Percentiles rank a stretch among this genome's conserved stretches.
phyloP scores from a whole-genome alignment of 805 yeast genomes.

The Candida silvatica region DNA sequence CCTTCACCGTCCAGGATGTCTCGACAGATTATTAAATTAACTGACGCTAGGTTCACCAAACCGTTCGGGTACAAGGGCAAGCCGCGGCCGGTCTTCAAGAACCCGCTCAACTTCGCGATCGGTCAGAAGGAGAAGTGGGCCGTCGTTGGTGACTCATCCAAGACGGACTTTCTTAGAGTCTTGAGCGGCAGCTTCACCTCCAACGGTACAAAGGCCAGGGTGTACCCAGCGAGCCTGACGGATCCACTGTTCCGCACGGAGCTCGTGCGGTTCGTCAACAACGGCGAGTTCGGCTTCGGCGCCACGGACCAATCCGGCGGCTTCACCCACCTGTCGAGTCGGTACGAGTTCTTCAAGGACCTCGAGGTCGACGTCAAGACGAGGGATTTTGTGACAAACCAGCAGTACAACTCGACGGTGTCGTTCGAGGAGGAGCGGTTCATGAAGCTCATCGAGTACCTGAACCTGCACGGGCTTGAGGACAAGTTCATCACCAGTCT shows the following conservation, averaged over 20 bases:
- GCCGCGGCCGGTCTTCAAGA: slow-evolving; percentile 22
- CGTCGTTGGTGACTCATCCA: slow-evolving; percentile 40
- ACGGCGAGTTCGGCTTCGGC: slow-evolving; percentile 27
- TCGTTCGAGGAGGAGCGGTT: slow-evolving; percentile 29
- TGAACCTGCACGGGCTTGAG: slow-evolving; percentile 49
- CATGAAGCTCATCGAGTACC: slow-evolving; percentile 33
- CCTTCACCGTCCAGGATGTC: too few relatives aligned
- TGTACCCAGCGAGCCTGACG: slow-evolving; percentile 43
- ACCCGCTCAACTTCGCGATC: slow-evolving; percentile 34
- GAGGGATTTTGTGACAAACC: slow-evolving; percentile 47
- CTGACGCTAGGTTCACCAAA: slow-evolving; percentile 9
- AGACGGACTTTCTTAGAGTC: slow-evolving; percentile 43
- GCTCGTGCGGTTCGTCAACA: slow-evolving; percentile 28
- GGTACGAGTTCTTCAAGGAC: slow-evolving; percentile 84
- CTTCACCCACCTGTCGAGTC: slow-evolving; percentile 71
- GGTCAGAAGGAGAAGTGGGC: slow-evolving; percentile 40
- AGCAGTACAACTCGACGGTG: slow-evolving; percentile 37
- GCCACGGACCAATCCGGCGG: slow-evolving; percentile 32
- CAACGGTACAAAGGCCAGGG: slow-evolving; percentile 43
- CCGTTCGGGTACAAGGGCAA: slow-evolving; percentile 1
- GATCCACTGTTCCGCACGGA: slow-evolving; percentile 34
- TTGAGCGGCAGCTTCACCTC: slow-evolving; percentile 48
- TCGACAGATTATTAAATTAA: slow-evolving; percentile 7
- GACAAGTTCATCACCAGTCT: slow-evolving; percentile 78
- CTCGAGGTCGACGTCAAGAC: slow-evolving; percentile 65